phyloP scores from a whole-genome alignment of 192 early-diverging fungal species.

The Backusella circina region DNA sequence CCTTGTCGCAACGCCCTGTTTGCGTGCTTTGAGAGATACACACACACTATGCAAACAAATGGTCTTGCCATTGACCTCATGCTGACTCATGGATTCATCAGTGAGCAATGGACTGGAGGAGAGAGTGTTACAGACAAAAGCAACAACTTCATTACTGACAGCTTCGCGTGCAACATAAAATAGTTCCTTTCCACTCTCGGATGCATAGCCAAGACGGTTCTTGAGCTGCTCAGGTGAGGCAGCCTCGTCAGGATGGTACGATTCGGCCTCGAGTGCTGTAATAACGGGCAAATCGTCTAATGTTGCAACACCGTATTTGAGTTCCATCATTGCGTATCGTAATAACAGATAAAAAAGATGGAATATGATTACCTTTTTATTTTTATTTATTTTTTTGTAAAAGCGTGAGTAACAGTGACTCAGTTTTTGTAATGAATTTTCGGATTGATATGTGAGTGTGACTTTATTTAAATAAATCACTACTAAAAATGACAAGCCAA shows the following conservation, averaged over 20 bases:
- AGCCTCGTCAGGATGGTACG: slow-evolving; percentile 44
- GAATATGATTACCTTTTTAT: not conserved
- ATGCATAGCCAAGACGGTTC: slow-evolving; percentile 34
- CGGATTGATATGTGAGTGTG: too few relatives aligned
- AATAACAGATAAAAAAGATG: not conserved
- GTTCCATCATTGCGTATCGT: not conserved
- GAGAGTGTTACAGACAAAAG: slow-evolving; percentile 60
- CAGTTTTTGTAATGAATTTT: too few relatives aligned
- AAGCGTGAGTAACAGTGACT: not conserved
- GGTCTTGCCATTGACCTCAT: slow-evolving; percentile 57
- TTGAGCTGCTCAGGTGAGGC: slow-evolving; percentile 39
- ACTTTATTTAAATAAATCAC: too few relatives aligned
- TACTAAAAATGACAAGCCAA: too few relatives aligned
- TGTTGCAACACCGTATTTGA: not conserved
- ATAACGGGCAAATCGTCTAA: slow-evolving; percentile 15
- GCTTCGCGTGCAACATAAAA: slow-evolving; percentile 33
- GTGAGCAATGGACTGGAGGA: slow-evolving; percentile 42
- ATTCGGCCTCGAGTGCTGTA: slow-evolving; percentile 1
- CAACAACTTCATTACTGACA: slow-evolving; percentile 38
- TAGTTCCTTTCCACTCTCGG: slow-evolving; percentile 22
- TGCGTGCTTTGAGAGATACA: slow-evolving; percentile 40
- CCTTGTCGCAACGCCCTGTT: slow-evolving; percentile 54
- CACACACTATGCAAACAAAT: slow-evolving; percentile 72
- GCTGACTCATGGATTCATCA: slow-evolving; percentile 58
- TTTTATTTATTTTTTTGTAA: not conserved